Evolutionary conservation across 1,284 basidiomycete genomes (phyloP).

Genomic region (Inonotus hispidus): DNA sequence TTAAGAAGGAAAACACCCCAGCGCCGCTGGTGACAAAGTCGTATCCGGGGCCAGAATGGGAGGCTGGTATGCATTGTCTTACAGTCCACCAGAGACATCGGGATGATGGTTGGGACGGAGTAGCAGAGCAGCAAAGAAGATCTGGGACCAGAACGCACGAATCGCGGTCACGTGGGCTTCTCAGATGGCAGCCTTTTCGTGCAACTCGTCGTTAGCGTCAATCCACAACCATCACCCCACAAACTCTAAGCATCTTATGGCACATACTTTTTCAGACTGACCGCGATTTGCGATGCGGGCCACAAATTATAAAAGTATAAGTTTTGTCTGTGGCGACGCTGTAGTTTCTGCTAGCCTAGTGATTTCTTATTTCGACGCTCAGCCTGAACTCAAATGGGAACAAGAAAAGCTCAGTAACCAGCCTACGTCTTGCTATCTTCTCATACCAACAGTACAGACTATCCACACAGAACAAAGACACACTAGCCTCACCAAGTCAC

Average conservation of each 20-base stretch:
- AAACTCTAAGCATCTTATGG: too few relatives aligned
- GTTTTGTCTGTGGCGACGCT: not conserved
- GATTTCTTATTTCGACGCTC: not conserved
- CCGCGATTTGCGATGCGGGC: too few relatives aligned
- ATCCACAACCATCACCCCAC: not conserved
- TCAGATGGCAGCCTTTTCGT: too few relatives aligned
- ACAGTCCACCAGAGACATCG: not conserved
- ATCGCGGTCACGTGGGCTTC: not conserved
- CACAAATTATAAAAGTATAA: not conserved
- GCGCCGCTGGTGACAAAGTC: not conserved
- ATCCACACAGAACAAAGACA: not conserved
- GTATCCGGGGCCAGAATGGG: not conserved
- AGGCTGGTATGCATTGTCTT: not conserved
- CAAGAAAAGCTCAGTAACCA: not conserved
- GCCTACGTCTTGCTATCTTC: not conserved
- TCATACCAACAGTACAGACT: not conserved
- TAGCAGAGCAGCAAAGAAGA: not conserved
- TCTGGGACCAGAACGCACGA: too few relatives aligned
- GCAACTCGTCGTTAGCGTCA: too few relatives aligned
- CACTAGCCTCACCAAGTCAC: not conserved
- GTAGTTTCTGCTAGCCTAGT: not conserved
- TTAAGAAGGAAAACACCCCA: not conserved
- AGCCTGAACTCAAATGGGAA: not conserved
- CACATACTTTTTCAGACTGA: too few relatives aligned
- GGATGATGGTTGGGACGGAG: not conserved